These are phyloP conservation scores for Hanseniaspora pseudoguilliermondii DNA, from an alignment of 805 yeast species.

Conservation along the genomic window DNA sequence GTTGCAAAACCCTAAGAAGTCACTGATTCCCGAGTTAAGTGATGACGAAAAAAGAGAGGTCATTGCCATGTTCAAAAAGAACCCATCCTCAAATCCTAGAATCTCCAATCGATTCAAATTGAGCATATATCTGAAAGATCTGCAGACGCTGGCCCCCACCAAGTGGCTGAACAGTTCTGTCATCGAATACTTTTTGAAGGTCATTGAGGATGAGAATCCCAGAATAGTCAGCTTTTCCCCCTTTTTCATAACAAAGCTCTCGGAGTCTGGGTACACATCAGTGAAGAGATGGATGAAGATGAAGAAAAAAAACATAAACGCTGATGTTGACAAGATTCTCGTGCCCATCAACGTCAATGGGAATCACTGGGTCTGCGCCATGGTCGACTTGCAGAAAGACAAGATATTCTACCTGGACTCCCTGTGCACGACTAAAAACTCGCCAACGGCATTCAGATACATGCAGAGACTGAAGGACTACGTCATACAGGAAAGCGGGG, in stretches of 20 bases:
- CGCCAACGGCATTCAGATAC: constrained; percentile 30
- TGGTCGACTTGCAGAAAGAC: constrained; percentile 48
- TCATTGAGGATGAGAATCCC: constrained; percentile 26
- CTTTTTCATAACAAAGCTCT: constrained; percentile 67
- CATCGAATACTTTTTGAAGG: constrained; percentile 63
- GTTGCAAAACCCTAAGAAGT: constrained; percentile 29
- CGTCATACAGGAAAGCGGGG: constrained; percentile 52
- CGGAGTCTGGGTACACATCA: constrained; percentile 61
- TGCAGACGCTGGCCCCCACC: constrained; percentile 55
- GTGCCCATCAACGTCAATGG: constrained; percentile 76
- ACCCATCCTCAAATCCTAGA: constrained; percentile 18
- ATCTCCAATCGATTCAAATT: constrained; percentile 31
- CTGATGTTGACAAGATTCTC: constrained; percentile 50
- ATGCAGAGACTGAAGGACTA: constrained; percentile 44
- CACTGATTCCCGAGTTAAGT: constrained; percentile 22
- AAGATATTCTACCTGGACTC: constrained; percentile 70
- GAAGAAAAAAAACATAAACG: constrained; percentile 47
- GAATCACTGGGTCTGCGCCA: constrained; percentile 87
- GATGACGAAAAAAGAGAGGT: constrained; percentile 21
- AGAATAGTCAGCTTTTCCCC: constrained; percentile 67
- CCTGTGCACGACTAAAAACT: constrained; percentile 30
- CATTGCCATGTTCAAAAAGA: constrained; percentile 22
- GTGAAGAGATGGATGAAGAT: constrained; percentile 77
- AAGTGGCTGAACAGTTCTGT: constrained; percentile 86
- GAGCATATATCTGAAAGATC: constrained; percentile 53